phyloP scores from a whole-genome alignment of 2,329 filamentous ascomycete genomes.

The Xylariaceae sp. region DNA sequence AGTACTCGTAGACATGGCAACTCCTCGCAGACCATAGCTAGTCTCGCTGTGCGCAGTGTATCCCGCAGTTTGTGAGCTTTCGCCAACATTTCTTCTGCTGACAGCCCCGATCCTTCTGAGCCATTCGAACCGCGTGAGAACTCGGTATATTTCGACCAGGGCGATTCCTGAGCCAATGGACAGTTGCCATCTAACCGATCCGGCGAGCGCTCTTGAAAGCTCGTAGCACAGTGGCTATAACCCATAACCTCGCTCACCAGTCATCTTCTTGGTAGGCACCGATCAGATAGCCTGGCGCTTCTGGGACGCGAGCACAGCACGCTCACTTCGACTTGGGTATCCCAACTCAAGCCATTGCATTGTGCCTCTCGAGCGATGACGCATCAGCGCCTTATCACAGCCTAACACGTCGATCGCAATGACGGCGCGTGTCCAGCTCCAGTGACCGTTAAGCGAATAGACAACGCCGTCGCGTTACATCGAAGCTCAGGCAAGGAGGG shows the following conservation, averaged over 20 bases:
- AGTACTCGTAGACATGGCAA: neutral
- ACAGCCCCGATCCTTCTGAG: conserved; percentile 1
- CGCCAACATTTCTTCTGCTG: neutral
- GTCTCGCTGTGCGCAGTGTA: neutral
- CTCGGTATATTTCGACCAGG: neutral
- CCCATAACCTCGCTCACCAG: conserved; percentile 1
- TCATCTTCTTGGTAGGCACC: neutral
- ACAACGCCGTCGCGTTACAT: conserved; percentile 7
- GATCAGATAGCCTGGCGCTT: neutral
- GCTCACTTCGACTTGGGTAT: neutral
- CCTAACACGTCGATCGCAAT: conserved; percentile 10
- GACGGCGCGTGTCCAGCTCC: conserved; percentile 2
- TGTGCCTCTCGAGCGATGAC: neutral
- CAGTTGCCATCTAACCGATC: conserved; percentile 9
- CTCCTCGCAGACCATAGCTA: neutral
- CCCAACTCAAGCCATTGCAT: conserved; percentile 1
- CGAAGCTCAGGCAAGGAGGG: neutral
- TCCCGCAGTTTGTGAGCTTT: neutral
- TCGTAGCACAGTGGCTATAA: neutral
- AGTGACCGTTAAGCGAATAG: conserved; percentile 2
- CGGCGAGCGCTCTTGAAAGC: neutral
- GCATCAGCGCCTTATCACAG: conserved; percentile 9
- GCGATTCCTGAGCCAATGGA: conserved; percentile 2
- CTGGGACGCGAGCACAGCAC: neutral
- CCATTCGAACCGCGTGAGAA: conserved; percentile 1